phyloP scores from a whole-genome alignment of 805 yeast species.

The Zygosaccharomyces pseudorouxii region DNA sequence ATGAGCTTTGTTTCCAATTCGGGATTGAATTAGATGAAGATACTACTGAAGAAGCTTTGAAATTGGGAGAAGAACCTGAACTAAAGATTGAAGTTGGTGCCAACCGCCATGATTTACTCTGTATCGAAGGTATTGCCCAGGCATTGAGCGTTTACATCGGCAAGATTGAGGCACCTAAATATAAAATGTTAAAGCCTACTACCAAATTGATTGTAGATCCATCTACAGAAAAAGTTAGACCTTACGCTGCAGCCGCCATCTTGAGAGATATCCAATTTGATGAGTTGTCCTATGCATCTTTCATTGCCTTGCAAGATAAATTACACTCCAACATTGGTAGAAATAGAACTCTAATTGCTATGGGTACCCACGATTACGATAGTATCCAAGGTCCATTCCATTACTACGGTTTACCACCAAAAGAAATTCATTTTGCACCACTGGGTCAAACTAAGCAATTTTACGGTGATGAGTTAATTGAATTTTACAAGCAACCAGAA shows the following conservation, averaged over 20 bases:
- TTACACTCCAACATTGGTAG: conserved; percentile 93
- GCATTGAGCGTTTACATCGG: conserved; percentile 90
- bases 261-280: conserved; percentile 78
- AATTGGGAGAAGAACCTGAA: conserved; percentile 67
- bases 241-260: conserved; percentile 93
- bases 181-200: conserved; percentile 53
- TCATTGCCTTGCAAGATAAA: conserved; percentile 93
- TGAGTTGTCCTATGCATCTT: conserved; percentile 84
- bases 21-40: conserved; percentile 98
- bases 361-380: conserved; percentile 96
- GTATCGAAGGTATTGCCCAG: conserved; percentile 96
- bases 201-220: conserved; percentile 72
- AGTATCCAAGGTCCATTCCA: conserved; percentile 76
- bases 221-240: conserved; percentile 73
- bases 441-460: conserved; percentile 64
- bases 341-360: conserved; percentile 94
- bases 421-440: conserved; percentile 69
- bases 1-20: conserved; percentile 93
- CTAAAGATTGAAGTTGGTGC: conserved; percentile 96
- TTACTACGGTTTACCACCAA: conserved; percentile 79
- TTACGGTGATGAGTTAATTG: conserved; percentile 77
- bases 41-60: conserved; percentile 60
- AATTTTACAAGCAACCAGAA: conserved; percentile 63
- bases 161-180: conserved; percentile 57
- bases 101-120: conserved; percentile 95